phyloP scores from a whole-genome alignment of 2,329 filamentous ascomycete genomes.

The Aspergillus phoenicis region DNA sequence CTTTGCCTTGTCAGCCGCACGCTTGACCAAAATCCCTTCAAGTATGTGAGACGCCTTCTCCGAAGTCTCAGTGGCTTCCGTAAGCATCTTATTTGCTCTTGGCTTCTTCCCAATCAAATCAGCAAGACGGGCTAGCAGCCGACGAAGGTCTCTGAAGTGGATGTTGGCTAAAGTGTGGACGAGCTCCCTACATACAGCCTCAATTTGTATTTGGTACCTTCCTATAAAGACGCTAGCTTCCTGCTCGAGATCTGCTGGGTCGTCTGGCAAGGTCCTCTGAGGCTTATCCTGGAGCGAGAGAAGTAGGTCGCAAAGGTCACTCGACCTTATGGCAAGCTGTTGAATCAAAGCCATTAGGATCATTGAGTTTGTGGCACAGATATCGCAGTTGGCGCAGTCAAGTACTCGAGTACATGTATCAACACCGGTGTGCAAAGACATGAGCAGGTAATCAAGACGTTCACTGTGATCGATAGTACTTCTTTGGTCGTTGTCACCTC shows the following conservation, averaged over 20 bases:
- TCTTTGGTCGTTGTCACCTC: neutral
- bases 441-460: neutral
- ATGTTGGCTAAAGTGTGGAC: neutral
- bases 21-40: neutral
- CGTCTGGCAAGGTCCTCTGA: neutral
- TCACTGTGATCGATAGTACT: neutral
- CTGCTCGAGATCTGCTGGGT: neutral
- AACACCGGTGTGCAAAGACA: neutral
- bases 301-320: neutral
- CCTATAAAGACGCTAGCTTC: neutral
- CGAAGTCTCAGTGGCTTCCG: neutral
- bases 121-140: neutral
- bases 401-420: slow-evolving; percentile 2
- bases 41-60: neutral
- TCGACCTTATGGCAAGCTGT: neutral
- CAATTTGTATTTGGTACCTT: neutral
- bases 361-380: slow-evolving; percentile 4
- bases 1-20: neutral
- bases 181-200: neutral
- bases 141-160: neutral
- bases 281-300: neutral
- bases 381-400: neutral
- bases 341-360: neutral
- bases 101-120: neutral
- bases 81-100: neutral